Evolutionary conservation across 345 rosid genomes (phyloP), one percentile per base, ranked within the genome.

Genomic region (Erysimum cheiranthoides): DNA sequence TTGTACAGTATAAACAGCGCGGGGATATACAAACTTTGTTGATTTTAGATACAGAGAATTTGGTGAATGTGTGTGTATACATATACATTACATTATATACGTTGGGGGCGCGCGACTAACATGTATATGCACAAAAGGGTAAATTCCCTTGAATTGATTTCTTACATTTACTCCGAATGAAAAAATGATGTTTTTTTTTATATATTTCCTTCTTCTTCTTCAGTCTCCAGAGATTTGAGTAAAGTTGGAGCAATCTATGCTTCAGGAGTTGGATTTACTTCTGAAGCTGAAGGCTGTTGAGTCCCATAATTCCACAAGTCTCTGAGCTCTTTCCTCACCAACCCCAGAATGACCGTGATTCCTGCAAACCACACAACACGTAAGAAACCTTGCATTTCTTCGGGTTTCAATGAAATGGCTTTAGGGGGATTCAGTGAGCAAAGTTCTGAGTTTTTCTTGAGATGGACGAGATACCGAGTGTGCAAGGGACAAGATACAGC

Each of bases 401-500:
- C 18, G 10, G 68, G 65, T 39, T 76, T 27, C 5, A 46, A 18
- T 12, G n/a, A 39, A 9, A 59, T 11, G 63, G 11, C 6, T 40
- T 13, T 36, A 2, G 40, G 40, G 40, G 25, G 25, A 21, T 21
- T 21, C 1, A 21, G 25, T 21, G 1, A 21, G 25, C 43, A 47
- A 31, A n/a, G 16, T 64, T 28, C 10, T 2, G 43, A 36, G 14
- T 49, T 27, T 32, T 50, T 39, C 38, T 32, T 34, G 50, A 30
- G 27, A 40, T 56, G 31, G 25, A 32, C 0, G 56, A 73, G 10
- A 82, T 90, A 92, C 99, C 99, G 71, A 95, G 83, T 8, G 98
- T 95, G 80, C 99, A 95, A 38, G 99, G 98, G 86, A 95, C 99
- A n/a, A 95, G 96, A 78, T 93, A 95, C 65, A 95, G 96, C 53